phyloP scores from a whole-genome alignment of 441 rosid species.

The Populus hybrid region DNA sequence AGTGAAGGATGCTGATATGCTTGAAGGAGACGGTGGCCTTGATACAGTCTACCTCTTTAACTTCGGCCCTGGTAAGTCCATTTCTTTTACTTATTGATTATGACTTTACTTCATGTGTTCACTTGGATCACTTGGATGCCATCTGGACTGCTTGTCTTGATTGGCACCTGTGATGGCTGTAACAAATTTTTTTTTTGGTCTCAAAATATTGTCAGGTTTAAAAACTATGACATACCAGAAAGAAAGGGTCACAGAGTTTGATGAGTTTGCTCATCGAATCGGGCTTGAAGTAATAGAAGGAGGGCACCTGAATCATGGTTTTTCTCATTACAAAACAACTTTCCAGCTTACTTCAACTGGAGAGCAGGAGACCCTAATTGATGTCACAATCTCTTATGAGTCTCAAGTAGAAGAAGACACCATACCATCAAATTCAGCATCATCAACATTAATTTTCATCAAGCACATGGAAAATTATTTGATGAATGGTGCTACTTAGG shows the following conservation, averaged over 20 bases:
- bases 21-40: slow-evolving; percentile 44
- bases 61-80: slow-evolving; percentile 33
- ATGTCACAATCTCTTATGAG: slow-evolving; percentile 28
- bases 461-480: slow-evolving; percentile 27
- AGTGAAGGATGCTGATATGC: slow-evolving; percentile 25
- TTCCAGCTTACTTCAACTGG: slow-evolving; percentile 26
- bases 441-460: slow-evolving; percentile 19
- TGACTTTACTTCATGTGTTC: neutral
- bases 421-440: slow-evolving; percentile 19
- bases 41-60: slow-evolving; percentile 29
- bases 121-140: neutral
- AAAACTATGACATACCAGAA: slow-evolving; percentile 31
- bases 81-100: neutral
- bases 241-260: slow-evolving; percentile 34
- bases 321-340: slow-evolving; percentile 27
- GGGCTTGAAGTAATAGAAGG: slow-evolving; percentile 34
- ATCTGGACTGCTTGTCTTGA: neutral
- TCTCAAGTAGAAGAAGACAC: slow-evolving; percentile 14
- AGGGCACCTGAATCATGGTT: slow-evolving; percentile 33
- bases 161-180: neutral
- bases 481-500: slow-evolving; percentile 9
- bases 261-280: slow-evolving; percentile 28
- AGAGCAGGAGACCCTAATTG: slow-evolving; percentile 22
- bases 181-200: neutral
- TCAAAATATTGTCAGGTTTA: slow-evolving; percentile 14